phyloP scores from a whole-genome alignment of 306 rosid genomes.

The Fragaria iinumae region DNA sequence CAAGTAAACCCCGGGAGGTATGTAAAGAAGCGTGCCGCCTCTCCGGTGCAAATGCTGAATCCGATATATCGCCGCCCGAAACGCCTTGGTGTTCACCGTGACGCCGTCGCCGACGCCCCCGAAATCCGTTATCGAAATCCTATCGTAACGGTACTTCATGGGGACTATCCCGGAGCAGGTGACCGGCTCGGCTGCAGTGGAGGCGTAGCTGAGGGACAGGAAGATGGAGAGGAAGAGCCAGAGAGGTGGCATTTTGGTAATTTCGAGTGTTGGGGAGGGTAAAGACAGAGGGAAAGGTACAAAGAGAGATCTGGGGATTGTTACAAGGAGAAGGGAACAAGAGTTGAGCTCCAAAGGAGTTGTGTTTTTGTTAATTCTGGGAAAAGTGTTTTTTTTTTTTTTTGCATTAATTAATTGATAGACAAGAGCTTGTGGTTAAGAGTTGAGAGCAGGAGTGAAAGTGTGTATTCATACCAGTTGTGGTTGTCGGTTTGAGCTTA shows the following conservation, averaged over 20 bases:
- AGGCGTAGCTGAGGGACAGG: conserved; percentile 1
- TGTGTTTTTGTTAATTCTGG: neutral
- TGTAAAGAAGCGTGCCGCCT: conserved; percentile 73
- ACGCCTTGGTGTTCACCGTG: conserved; percentile 73
- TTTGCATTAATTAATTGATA: neutral
- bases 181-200: conserved; percentile 18
- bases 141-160: conserved; percentile 47
- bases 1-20: conserved; percentile 79
- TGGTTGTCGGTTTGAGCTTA: neutral
- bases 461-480: neutral
- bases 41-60: conserved; percentile 54
- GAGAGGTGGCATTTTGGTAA: neutral
- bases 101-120: conserved; percentile 82
- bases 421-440: neutral
- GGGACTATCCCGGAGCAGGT: conserved; percentile 81
- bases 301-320: conserved; percentile 5
- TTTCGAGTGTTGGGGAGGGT: neutral
- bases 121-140: conserved; percentile 59
- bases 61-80: conserved; percentile 65
- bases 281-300: neutral
- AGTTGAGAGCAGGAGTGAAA: neutral
- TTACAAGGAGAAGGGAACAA: conserved; percentile 1
- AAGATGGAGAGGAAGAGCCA: neutral
- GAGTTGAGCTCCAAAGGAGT: neutral
- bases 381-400: neutral